phyloP scores from a whole-genome alignment of 2,329 filamentous ascomycete species.

The Diaporthe aspalathi region DNA sequence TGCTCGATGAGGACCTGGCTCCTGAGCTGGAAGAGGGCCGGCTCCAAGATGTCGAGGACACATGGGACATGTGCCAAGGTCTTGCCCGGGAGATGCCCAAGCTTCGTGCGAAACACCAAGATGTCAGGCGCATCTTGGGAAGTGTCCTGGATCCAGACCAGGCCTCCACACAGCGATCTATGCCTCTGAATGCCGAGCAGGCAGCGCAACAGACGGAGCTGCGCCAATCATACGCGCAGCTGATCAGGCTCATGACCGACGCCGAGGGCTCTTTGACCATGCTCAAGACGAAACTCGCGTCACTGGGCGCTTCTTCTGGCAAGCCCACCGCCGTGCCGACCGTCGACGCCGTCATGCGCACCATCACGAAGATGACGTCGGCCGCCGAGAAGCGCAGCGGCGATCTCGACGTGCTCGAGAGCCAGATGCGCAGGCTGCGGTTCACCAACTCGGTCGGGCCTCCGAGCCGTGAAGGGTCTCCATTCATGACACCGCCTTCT shows the following conservation, averaged over 20 bases:
- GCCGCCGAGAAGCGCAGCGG: slow-evolving; percentile 93
- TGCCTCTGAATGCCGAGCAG: slow-evolving; percentile 87
- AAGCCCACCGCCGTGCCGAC: slow-evolving; percentile 74
- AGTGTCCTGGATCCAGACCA: slow-evolving; percentile 76
- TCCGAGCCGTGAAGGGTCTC: slow-evolving; percentile 54
- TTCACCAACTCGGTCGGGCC: slow-evolving; percentile 43
- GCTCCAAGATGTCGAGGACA: slow-evolving; percentile 75
- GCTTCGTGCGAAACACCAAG: slow-evolving; percentile 80
- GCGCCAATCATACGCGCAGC: slow-evolving; percentile 77
- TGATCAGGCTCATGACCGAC: slow-evolving; percentile 80
- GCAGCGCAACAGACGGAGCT: slow-evolving; percentile 85
- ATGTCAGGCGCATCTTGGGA: slow-evolving; percentile 81
- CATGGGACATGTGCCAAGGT: slow-evolving; percentile 75
- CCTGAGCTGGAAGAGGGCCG: slow-evolving; percentile 73
- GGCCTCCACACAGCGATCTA: slow-evolving; percentile 70
- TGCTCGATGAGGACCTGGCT: slow-evolving; percentile 74
- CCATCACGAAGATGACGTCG: slow-evolving; percentile 89
- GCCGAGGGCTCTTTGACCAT: slow-evolving; percentile 84
- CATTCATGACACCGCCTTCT: slow-evolving; percentile 53
- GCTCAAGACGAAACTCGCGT: slow-evolving; percentile 80
- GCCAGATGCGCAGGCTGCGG: slow-evolving; percentile 75
- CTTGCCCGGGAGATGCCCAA: slow-evolving; percentile 77
- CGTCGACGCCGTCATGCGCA: slow-evolving; percentile 90
- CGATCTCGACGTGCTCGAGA: slow-evolving; percentile 90
- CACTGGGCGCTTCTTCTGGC: slow-evolving; percentile 62